phyloP scores from a whole-genome alignment of 1,284 basidiomycete species.

The Fistulinella staudtii region DNA sequence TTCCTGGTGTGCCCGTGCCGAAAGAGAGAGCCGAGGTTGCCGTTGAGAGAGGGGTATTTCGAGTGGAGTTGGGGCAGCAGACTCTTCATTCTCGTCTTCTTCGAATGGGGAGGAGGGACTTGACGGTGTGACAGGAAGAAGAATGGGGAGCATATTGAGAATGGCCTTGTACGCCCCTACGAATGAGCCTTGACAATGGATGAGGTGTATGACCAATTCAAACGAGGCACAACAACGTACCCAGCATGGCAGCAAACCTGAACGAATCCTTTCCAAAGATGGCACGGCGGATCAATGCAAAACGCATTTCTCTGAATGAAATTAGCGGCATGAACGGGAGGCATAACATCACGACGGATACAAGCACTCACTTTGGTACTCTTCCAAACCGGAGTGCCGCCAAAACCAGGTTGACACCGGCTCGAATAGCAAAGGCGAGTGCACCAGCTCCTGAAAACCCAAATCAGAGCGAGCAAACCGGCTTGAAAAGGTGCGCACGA shows the following conservation, averaged over 20 bases:
- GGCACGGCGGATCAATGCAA: conserved; percentile 67
- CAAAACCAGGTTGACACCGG: conserved; percentile 76
- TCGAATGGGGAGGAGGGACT: conserved; percentile 38
- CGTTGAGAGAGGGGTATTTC: conserved; percentile 30
- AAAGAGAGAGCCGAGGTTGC: conserved; percentile 54
- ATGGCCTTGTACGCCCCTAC: conserved; percentile 80
- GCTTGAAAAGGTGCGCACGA: conserved; percentile 48
- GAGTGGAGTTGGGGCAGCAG: conserved; percentile 27
- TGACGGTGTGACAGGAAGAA: conserved; percentile 50
- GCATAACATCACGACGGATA: not conserved
- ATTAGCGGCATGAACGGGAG: not conserved
- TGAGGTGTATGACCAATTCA: not conserved
- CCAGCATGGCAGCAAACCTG: conserved; percentile 84
- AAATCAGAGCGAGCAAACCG: not conserved
- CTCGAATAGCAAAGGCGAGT: conserved; percentile 75
- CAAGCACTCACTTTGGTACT: conserved; percentile 51
- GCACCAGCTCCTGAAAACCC: conserved; percentile 63
- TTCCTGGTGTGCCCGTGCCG: conserved; percentile 56
- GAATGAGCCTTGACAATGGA: conserved; percentile 61
- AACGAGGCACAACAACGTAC: conserved; percentile 36
- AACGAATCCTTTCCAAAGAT: conserved; percentile 78
- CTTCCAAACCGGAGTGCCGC: conserved; percentile 65
- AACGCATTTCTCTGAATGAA: conserved; percentile 42
- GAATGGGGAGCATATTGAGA: conserved; percentile 78
- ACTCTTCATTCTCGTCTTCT: conserved; percentile 29